Conservation (phyloP, 306 rosid species). For the Oxytropis ochrocephala region DNA sequence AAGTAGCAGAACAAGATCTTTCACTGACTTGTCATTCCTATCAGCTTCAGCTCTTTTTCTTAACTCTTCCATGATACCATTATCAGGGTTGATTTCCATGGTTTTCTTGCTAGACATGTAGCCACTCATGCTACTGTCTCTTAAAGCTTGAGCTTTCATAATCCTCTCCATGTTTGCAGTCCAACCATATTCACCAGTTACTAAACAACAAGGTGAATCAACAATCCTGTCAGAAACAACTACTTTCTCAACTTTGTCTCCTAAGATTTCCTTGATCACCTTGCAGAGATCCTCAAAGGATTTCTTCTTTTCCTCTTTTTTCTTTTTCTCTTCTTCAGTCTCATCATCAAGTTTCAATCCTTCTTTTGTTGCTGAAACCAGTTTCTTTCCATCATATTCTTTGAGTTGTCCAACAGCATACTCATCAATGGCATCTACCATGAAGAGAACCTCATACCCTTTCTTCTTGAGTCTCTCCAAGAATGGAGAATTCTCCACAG, state of each 20-base stretch:
- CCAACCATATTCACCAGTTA: conserved; percentile 74
- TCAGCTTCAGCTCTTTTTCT: conserved; percentile 67
- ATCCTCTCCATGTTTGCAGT: conserved; percentile 72
- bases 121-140: conserved; percentile 58
- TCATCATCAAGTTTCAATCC: conserved; percentile 62
- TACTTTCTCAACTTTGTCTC: conserved; percentile 60
- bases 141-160: conserved; percentile 70
- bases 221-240: conserved; percentile 66
- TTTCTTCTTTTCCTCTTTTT: conserved; percentile 55
- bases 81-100: conserved; percentile 69
- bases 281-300: conserved; percentile 62
- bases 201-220: conserved; percentile 69
- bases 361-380: conserved; percentile 67
- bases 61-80: conserved; percentile 67
- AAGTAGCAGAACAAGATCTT: conserved; percentile 58
- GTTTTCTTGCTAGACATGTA: conserved; percentile 80
- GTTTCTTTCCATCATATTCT: conserved; percentile 63
- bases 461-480: conserved; percentile 61
- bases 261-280: conserved; percentile 50
- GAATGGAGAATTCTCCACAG: conserved; percentile 70
- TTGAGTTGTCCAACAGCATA: conserved; percentile 61
- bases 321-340: conserved; percentile 54
- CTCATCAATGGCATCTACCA: conserved; percentile 73
- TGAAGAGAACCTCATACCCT: conserved; percentile 61
- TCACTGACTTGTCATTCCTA: conserved; percentile 55